These are phyloP conservation scores for Albizia julibrissin DNA, from an alignment of 306 rosid genomes.

Conservation along the genomic window DNA sequence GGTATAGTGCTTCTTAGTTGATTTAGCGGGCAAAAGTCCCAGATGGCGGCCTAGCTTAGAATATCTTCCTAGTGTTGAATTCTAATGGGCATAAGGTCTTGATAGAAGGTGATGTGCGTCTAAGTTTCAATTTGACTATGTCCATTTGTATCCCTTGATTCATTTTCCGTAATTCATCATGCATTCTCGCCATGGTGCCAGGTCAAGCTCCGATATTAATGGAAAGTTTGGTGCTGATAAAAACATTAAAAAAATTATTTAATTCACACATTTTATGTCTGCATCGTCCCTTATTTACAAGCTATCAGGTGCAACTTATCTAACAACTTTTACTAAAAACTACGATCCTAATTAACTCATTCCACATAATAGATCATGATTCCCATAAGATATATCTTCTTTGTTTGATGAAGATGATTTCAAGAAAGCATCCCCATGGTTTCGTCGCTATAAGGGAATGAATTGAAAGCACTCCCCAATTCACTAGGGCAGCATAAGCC, in stretches of 20 bases:
- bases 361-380: not conserved
- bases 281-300: not conserved
- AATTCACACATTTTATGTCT: not conserved
- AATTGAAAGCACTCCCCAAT: not conserved
- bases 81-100: not conserved
- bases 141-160: not conserved
- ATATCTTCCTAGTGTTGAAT: not conserved
- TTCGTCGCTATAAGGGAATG: not conserved
- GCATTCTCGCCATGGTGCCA: not conserved
- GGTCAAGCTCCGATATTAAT: not conserved
- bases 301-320: not conserved
- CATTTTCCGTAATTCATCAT: not conserved
- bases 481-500: not conserved
- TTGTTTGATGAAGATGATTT: not conserved
- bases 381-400: not conserved
- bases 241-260: not conserved
- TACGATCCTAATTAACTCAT: not conserved
- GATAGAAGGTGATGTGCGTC: not conserved
- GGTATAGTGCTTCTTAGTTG: not conserved
- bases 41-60: not conserved
- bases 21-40: not conserved
- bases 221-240: not conserved
- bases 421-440: not conserved
- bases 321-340: not conserved
- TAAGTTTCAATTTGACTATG: not conserved